Evolutionary conservation across 768 basidiomycete genomes (phyloP), one percentile per base, ranked within the genome.

Genomic region (Pulveroboletus ravenelii): DNA sequence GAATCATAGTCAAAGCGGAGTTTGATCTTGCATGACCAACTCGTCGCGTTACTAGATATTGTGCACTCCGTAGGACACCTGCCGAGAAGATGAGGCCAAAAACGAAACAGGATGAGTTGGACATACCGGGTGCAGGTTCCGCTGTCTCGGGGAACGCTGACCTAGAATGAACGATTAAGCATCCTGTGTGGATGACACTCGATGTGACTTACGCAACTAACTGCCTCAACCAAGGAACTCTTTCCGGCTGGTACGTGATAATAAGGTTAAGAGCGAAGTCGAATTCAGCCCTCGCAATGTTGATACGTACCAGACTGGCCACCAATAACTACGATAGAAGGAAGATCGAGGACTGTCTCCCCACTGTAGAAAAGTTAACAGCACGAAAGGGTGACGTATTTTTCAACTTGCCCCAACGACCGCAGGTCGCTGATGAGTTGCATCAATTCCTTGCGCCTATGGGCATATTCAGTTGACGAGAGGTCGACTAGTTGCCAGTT

Each of bases 61-160:
- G 72, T 71, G 48, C 77, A 78, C 50, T 80, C 74, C 74, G 77
- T 78, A 0, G 78, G 79, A 45, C 80, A 81, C 43, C 80, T 79
- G 40, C 14, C 12, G 7, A 2, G 20, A 45, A 41, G 9, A 12
- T 64, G 41, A 48, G 38, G 23, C 17, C 8, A 6, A 27, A 20
- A n/a, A 43, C 9, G 13, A 10, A 35, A 20, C 18, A 1, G 10
- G 39, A 41, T 20, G 2, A 10, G 15, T 25, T 27, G 14, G n/a
- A 45, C 53, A 29, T 3, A 78, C 81, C 79, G 69, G 0, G 80
- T 82, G 46, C 81, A 82, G 1, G 80, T 82, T 18, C 80, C 80
- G 37, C 78, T 78, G 37, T 82, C 82, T 31, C 82, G 69, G 8
- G 82, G 82, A 29, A 84, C 81, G 43, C 67, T 78, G 29, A 83